Evolutionary conservation across 441 rosid species (phyloP).

Genomic region (Pelargonium myrrhifolium): DNA sequence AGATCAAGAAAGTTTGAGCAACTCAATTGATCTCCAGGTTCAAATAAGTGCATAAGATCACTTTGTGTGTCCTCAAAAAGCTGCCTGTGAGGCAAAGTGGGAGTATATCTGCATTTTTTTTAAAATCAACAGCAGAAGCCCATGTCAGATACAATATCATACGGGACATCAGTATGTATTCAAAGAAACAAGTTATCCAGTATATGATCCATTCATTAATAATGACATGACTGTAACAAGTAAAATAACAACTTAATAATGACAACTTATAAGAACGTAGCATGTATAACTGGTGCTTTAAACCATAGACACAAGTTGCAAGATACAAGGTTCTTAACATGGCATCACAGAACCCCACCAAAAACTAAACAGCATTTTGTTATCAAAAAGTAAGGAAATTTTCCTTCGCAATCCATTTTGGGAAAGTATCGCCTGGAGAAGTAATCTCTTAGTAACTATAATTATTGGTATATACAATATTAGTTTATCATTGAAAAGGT

Average conservation of each 20-base stretch:
- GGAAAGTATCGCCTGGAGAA: background rate
- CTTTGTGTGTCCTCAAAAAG: slow-evolving; percentile 58
- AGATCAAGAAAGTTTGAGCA: slow-evolving; percentile 80
- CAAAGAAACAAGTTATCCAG: background rate
- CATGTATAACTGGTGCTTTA: background rate
- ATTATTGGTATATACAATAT: too few relatives aligned
- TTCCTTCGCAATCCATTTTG: background rate
- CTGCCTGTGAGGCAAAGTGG: slow-evolving; percentile 53
- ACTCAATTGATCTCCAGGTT: slow-evolving; percentile 45
- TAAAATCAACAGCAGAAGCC: slow-evolving; percentile 11
- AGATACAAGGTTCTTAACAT: background rate
- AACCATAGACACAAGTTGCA: background rate
- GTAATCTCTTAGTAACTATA: background rate
- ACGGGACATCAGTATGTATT: background rate
- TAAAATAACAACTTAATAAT: slow-evolving; percentile 4
- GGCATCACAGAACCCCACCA: background rate
- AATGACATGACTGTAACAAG: slow-evolving; percentile 2
- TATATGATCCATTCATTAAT: slow-evolving; percentile 10
- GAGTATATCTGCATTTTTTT: slow-evolving; percentile 44
- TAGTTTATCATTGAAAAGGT: too few relatives aligned
- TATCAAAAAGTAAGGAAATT: background rate
- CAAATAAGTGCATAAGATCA: slow-evolving; percentile 46
- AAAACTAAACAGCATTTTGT: background rate
- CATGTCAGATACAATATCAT: slow-evolving; percentile 8
- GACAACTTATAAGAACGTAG: background rate